Percentiles rank a stretch among this genome's conserved stretches.
phyloP scores from a whole-genome alignment of 1,139 yeast species.

The Arxiozyma slooffiae region DNA sequence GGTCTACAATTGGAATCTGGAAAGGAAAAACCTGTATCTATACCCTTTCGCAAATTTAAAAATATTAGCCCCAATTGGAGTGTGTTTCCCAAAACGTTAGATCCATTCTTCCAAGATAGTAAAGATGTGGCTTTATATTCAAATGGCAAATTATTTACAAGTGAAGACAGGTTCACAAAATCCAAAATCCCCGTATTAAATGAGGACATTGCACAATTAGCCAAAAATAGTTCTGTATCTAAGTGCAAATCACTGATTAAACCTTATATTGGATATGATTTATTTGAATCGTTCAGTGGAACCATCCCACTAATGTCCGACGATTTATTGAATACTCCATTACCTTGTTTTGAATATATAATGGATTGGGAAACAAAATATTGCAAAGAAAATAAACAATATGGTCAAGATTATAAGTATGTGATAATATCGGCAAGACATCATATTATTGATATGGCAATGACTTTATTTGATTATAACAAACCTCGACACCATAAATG shows the following conservation, averaged over 20 bases:
- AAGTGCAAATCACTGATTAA: conserved; percentile 7
- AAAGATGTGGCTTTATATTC: conserved; percentile 10
- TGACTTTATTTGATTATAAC: conserved; percentile 17
- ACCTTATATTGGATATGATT: conserved; percentile 17
- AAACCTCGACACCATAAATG: conserved; percentile 8
- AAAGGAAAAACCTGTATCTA: conserved; percentile 17
- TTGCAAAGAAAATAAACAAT: conserved; percentile 2
- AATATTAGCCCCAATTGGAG: conserved; percentile 3
- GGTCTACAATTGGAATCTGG: neutral
- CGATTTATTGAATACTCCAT: conserved; percentile 15
- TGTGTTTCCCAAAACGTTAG: conserved; percentile 4
- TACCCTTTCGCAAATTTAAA: conserved; percentile 11
- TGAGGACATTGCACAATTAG: conserved; percentile 8
- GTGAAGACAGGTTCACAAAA: neutral
- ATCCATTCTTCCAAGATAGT: conserved; percentile 3
- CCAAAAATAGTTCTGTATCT: neutral
- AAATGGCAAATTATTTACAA: neutral
- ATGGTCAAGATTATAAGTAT: conserved; percentile 9
- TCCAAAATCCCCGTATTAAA: conserved; percentile 7
- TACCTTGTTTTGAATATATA: conserved; percentile 20
- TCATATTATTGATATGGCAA: conserved; percentile 22
- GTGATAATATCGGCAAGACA: conserved; percentile 26
- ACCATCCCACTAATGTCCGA: conserved; percentile 16
- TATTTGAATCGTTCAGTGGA: conserved; percentile 15
- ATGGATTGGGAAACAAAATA: conserved; percentile 7